Base-by-base conservation (phyloP, 2,329 filamentous ascomycete species). In the Fusarium oligoseptatum region DNA sequence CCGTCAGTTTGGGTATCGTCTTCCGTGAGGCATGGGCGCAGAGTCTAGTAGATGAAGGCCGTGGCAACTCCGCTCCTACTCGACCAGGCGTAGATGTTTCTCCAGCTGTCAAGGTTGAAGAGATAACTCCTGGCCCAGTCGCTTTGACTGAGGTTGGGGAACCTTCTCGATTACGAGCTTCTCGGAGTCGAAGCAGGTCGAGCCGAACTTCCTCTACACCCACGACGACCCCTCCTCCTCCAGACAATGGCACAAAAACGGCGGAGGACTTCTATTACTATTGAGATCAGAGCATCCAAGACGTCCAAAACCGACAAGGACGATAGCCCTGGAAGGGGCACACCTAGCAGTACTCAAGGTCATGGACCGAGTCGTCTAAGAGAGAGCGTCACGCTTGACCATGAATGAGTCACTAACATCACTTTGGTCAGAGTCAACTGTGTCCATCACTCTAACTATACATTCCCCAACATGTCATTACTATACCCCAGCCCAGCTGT, bases 1-100 rank as follows among this genome's bases (percentile, higher is more conserved):
- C 93, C 0, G 81, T 95, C 20, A 90, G 90, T 0, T 80, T 95
- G 2, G 94, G 94, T 0, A 77, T 93, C 6, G 84, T 87, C 11
- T 83, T 95, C 14, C 85, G 92, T 9, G 87, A 92, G 70, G 92
- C 92, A 0, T 82, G 81, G 80, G 75, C 64, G 3, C 67, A 77
- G 56, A 82, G 76, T 27, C 74, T 79, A 10, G 61, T 58, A 6
- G 68, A 75, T 48, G 76, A 80, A 43, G 58, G 58, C 5, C 64
- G 64, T 4, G 37, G 29, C 17, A 62, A 22, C 14, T 36, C 22
- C 2, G 56, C 39, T 2, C 67, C 52, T 22, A 45, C 56, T 20
- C 67, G 58, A 10, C 43, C 63, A 12, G 71, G 60, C 14, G 66
- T 70, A 20, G 76, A 78, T 9, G 27, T 73, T 14, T 57, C 64